Evolutionary conservation across 1,284 basidiomycete species (phyloP).

Genomic region (Sporisorium reilianum): DNA sequence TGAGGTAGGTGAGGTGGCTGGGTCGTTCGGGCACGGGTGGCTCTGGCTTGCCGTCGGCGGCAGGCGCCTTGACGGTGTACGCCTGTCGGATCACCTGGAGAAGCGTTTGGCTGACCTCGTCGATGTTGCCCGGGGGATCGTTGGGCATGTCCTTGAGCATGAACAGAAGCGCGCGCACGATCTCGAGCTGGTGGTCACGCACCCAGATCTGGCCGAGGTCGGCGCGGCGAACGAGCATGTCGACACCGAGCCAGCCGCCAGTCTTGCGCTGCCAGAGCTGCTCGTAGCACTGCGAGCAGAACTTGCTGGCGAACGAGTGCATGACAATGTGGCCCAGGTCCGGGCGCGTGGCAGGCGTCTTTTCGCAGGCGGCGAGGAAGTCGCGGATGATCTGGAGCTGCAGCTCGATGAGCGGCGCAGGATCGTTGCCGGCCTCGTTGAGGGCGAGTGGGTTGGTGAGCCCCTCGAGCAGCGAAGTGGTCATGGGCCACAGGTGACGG

Average conservation of each 20-base stretch:
- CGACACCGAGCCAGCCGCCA: slow-evolving; percentile 68
- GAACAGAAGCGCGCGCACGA: slow-evolving; percentile 89
- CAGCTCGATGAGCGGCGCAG: slow-evolving; percentile 54
- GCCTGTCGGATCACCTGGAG: slow-evolving; percentile 77
- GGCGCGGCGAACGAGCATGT: slow-evolving; percentile 63
- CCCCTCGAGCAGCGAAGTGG: slow-evolving; percentile 63
- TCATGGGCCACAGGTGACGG: slow-evolving; percentile 74
- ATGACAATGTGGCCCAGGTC: slow-evolving; percentile 63
- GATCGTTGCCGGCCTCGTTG: slow-evolving; percentile 66
- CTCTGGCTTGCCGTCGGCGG: slow-evolving; percentile 43
- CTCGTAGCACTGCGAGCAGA: slow-evolving; percentile 68
- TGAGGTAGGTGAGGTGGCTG: slow-evolving; percentile 73
- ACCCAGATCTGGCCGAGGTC: slow-evolving; percentile 80
- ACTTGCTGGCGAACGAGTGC: slow-evolving; percentile 65
- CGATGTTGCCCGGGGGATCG: slow-evolving; percentile 86
- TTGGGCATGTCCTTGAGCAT: slow-evolving; percentile 95
- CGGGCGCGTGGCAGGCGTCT: slow-evolving; percentile 54
- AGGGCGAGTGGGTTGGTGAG: slow-evolving; percentile 59
- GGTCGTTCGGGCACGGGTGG: slow-evolving; percentile 47
- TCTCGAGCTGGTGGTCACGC: slow-evolving; percentile 87
- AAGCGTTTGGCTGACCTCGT: slow-evolving; percentile 83
- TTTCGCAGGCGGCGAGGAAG: slow-evolving; percentile 55
- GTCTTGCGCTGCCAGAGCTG: slow-evolving; percentile 68
- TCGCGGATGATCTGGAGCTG: slow-evolving; percentile 59
- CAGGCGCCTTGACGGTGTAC: slow-evolving; percentile 47